phyloP scores from a whole-genome alignment of 305 asterid species.

The Fraxinus platypoda region DNA sequence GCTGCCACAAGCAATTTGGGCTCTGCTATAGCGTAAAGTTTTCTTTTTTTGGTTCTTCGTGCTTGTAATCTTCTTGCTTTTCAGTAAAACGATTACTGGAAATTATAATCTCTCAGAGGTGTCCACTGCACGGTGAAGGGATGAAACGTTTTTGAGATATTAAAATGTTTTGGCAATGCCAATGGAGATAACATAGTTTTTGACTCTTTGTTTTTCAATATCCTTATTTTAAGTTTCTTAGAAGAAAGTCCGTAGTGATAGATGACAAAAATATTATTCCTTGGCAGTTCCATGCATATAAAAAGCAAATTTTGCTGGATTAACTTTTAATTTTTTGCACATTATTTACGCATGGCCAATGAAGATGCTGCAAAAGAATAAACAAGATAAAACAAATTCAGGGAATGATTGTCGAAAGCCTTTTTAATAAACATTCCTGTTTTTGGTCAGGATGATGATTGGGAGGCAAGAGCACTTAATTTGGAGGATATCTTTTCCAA shows the following conservation, averaged over 20 bases:
- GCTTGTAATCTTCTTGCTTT: neutral
- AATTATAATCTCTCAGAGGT: neutral
- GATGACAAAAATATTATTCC: neutral
- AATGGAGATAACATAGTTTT: neutral
- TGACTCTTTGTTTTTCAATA: neutral
- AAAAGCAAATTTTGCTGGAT: neutral
- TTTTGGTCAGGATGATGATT: slow-evolving; percentile 37
- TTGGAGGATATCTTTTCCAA: slow-evolving; percentile 42
- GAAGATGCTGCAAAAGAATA: neutral
- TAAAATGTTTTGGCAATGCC: neutral
- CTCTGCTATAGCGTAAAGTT: neutral
- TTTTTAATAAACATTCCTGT: neutral
- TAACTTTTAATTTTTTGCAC: neutral
- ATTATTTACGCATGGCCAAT: neutral
- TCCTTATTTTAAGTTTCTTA: neutral
- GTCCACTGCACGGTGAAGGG: neutral
- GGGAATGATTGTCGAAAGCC: neutral
- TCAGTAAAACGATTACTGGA: neutral
- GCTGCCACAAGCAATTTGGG: slow-evolving; percentile 5
- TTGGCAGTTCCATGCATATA: neutral
- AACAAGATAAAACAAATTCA: neutral
- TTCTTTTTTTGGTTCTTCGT: neutral
- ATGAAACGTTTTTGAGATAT: neutral
- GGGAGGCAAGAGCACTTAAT: slow-evolving; percentile 43
- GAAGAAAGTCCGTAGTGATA: neutral